Evolutionary conservation across 176 grass and related monocot genomes (phyloP).

Genomic region (Bothriochloa decipiens): DNA sequence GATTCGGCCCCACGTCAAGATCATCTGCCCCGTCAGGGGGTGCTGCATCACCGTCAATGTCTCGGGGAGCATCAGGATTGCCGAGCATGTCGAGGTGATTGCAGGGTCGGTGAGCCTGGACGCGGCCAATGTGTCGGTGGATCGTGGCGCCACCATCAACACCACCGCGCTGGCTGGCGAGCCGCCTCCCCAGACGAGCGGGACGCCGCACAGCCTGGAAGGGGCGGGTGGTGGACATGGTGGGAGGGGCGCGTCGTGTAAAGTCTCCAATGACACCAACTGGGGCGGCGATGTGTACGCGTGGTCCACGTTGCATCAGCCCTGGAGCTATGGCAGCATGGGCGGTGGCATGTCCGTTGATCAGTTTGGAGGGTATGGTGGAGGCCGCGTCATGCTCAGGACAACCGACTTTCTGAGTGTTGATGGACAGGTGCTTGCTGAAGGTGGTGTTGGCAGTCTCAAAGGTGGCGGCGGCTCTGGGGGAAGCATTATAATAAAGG

Average conservation of each 20-base stretch:
- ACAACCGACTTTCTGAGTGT: constrained; percentile 49
- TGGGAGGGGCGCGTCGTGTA: constrained; percentile 80
- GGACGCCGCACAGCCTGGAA: constrained; percentile 75
- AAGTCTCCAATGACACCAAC: constrained; percentile 74
- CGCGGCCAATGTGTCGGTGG: constrained; percentile 57
- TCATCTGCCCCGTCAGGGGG: constrained; percentile 58
- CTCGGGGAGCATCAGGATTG: constrained; percentile 55
- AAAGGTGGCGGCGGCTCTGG: constrained; percentile 83
- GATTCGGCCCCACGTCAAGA: constrained; percentile 50
- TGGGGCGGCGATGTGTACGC: constrained; percentile 96
- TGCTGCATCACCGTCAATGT: constrained; percentile 70
- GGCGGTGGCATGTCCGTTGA: constrained; percentile 59
- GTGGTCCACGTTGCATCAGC: constrained; percentile 63
- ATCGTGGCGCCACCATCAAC: constrained; percentile 58
- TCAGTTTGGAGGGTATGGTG: constrained; percentile 68
- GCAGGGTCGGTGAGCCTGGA: constrained; percentile 63
- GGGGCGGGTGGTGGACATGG: constrained; percentile 86
- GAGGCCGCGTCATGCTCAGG: constrained; percentile 70
- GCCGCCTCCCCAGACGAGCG: constrained; percentile 86
- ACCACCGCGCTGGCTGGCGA: constrained; percentile 58
- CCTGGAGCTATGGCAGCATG: constrained; percentile 93
- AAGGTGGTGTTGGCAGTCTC: constrained; percentile 81
- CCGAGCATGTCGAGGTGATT: constrained; percentile 45
- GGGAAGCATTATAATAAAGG: constrained; percentile 87
- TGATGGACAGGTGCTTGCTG: constrained; percentile 70